Percentiles rank a stretch among this genome's conserved stretches.
These are phyloP conservation scores for Corymbia citriodora DNA, from an alignment of 441 rosid species.

Conservation along the genomic window DNA sequence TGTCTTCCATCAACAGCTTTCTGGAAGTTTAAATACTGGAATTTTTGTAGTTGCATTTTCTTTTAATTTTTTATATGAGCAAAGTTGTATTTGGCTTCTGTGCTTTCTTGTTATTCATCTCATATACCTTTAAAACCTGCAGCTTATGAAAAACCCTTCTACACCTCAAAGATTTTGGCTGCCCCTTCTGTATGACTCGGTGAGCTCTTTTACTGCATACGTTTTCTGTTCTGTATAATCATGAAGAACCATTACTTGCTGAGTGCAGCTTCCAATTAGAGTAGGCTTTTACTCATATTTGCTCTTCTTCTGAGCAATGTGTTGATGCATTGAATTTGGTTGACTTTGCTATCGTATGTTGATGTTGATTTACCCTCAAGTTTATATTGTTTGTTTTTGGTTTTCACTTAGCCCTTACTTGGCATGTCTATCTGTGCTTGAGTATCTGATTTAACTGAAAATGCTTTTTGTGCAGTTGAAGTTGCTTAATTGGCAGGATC, in stretches of 20 bases:
- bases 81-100: not conserved
- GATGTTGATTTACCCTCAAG: not conserved
- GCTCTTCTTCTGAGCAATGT: not conserved
- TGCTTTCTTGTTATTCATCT: not conserved
- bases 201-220: slow-evolving; percentile 18
- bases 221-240: not conserved
- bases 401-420: not conserved
- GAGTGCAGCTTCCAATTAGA: not conserved
- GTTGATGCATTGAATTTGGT: not conserved
- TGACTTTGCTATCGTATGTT: not conserved
- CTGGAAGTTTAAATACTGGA: not conserved
- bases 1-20: not conserved
- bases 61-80: not conserved
- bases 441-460: not conserved
- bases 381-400: not conserved
- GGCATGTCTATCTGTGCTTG: not conserved
- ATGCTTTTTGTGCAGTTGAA: slow-evolving; percentile 43
- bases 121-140: slow-evolving; percentile 19
- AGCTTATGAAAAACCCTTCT: slow-evolving; percentile 90
- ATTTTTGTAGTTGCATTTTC: not conserved
- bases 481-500: slow-evolving; percentile 68
- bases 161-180: slow-evolving; percentile 94
- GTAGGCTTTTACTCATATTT: not conserved
- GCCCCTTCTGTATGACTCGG: slow-evolving; percentile 89
- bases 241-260: not conserved